phyloP scores from a whole-genome alignment of 345 rosid species.

The Nasturtium officinale region DNA sequence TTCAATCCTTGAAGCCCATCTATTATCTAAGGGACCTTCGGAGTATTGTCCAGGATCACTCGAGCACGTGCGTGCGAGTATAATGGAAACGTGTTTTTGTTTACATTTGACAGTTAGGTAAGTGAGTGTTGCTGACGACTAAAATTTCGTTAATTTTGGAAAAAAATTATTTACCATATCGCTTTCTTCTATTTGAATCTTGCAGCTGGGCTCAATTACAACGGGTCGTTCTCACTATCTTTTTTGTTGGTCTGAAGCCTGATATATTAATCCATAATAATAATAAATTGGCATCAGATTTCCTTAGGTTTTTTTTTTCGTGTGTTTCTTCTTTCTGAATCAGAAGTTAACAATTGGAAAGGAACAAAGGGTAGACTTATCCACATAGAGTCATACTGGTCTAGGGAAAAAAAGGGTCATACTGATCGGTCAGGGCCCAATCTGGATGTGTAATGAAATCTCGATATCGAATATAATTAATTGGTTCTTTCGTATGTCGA shows the following conservation, averaged over 20 bases:
- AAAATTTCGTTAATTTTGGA: too few species aligned
- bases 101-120: slow-evolving; percentile 38
- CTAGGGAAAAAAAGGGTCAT: too few species aligned
- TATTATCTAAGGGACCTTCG: background rate
- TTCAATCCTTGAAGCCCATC: slow-evolving; percentile 12
- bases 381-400: background rate
- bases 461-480: slow-evolving; percentile 1
- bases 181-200: background rate
- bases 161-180: background rate
- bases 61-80: slow-evolving; percentile 20
- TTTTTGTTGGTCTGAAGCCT: background rate
- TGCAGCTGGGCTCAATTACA: background rate
- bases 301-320: background rate
- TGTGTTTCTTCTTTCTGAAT: background rate
- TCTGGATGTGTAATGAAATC: background rate
- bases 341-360: background rate
- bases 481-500: background rate
- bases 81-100: slow-evolving; percentile 30
- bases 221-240: background rate
- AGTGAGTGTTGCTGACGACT: slow-evolving; percentile 35
- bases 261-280: background rate
- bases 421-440: slow-evolving; percentile 19
- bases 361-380: slow-evolving; percentile 14
- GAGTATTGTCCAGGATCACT: background rate
- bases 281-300: background rate